These are phyloP conservation scores for Persicaria tinctoria DNA, from an alignment of 148 eudicot genomes.

Conservation along the genomic window DNA sequence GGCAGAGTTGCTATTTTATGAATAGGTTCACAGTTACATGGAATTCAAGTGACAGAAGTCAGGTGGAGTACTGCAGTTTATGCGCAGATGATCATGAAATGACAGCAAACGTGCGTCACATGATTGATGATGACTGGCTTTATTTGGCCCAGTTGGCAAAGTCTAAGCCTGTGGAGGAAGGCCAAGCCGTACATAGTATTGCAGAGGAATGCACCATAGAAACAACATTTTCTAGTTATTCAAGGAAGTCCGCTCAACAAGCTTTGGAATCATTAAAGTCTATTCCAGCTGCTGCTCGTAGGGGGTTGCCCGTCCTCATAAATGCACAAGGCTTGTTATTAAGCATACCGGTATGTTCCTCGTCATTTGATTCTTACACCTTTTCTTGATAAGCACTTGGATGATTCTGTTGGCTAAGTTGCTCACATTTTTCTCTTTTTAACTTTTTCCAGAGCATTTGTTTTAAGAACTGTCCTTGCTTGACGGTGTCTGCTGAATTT, in stretches of 20 bases:
- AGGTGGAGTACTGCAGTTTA: not conserved
- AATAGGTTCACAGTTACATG: not conserved
- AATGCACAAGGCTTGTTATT: constrained; percentile 41
- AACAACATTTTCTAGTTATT: constrained; percentile 23
- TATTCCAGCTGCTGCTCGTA: constrained; percentile 81
- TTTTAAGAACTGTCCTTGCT: constrained; percentile 52
- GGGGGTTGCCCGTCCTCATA: constrained; percentile 68
- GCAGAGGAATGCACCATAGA: not conserved
- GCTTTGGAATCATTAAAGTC: constrained; percentile 58
- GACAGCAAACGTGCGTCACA: constrained; percentile 52
- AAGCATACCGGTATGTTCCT: constrained; percentile 57
- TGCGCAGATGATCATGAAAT: constrained; percentile 26
- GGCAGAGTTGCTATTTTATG: constrained; percentile 25
- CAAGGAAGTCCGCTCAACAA: constrained; percentile 39
- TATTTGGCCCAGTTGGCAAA: constrained; percentile 55
- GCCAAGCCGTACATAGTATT: not conserved
- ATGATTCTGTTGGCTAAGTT: not conserved
- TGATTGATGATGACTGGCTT: constrained; percentile 89
- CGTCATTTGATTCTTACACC: not conserved
- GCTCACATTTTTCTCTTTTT: constrained; percentile 9
- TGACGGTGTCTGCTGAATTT: constrained; percentile 52
- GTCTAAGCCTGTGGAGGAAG: not conserved
- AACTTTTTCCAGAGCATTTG: constrained; percentile 43
- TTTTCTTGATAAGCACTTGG: not conserved
- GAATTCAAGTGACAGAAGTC: not conserved